phyloP scores from a whole-genome alignment of 805 yeast genomes.

The Saccharomycopsis babjevae region DNA sequence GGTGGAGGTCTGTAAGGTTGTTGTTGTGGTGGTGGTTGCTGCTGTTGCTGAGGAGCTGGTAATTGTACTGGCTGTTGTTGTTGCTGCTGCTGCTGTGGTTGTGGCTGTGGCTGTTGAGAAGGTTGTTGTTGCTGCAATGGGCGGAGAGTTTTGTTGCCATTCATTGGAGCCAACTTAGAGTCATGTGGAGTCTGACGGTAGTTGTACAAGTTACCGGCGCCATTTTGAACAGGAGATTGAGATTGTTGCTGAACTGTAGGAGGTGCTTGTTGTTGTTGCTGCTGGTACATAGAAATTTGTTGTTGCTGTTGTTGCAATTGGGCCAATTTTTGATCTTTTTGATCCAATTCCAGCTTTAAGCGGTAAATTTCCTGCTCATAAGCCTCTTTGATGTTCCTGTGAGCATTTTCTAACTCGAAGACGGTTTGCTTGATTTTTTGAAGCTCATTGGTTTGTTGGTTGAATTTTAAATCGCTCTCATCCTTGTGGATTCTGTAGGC shows the following conservation, averaged over 20 bases:
- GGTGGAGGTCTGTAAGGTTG: slow-evolving; percentile 13
- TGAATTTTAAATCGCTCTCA: slow-evolving; percentile 81
- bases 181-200: background rate
- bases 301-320: slow-evolving; percentile 36
- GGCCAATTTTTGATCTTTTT: slow-evolving; percentile 52
- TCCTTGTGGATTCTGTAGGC: slow-evolving; percentile 77
- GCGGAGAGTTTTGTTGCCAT: background rate
- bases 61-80: slow-evolving; percentile 15
- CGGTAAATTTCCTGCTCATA: slow-evolving; percentile 88
- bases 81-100: slow-evolving; percentile 21
- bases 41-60: background rate
- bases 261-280: slow-evolving; percentile 15
- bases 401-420: slow-evolving; percentile 87
- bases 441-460: slow-evolving; percentile 87
- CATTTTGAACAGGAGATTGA: background rate
- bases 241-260: slow-evolving; percentile 10
- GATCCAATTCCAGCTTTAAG: slow-evolving; percentile 77
- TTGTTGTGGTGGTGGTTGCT: background rate
- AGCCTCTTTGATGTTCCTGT: slow-evolving; percentile 88
- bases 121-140: slow-evolving; percentile 21
- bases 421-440: slow-evolving; percentile 91
- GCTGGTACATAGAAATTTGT: slow-evolving; percentile 23
- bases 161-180: background rate
- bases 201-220: background rate
- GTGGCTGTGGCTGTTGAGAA: slow-evolving; percentile 11